These are phyloP conservation scores for Annona squamosa DNA, from an alignment of 164 flowering plant species.

Conservation along the genomic window DNA sequence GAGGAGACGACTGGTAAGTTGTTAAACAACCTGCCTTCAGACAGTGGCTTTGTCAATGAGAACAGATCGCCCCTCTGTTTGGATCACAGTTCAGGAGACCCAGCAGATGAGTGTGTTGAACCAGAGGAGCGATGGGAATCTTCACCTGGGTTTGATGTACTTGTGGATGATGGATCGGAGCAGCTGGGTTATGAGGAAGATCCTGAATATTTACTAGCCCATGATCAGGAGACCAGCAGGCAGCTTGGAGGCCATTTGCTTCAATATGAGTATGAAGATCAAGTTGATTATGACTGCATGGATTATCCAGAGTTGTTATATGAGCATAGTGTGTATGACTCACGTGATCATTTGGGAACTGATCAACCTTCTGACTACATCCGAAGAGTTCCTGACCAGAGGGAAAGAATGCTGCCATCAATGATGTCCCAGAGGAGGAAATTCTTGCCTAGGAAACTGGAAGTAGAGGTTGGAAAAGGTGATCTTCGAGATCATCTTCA, in stretches of 20 bases:
- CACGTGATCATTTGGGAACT: conserved; percentile 20
- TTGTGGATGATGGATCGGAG: conserved; percentile 50
- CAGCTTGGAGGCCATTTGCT: conserved; percentile 26
- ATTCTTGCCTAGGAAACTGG: conserved; percentile 14
- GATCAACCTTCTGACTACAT: conserved; percentile 16
- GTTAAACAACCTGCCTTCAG: conserved; percentile 12
- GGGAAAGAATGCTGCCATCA: conserved; percentile 24
- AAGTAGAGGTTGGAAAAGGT: conserved; percentile 12
- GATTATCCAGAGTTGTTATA: conserved; percentile 18
- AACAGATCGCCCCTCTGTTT: conserved; percentile 2
- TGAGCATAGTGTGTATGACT: conserved; percentile 22
- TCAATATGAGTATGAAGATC: conserved; percentile 31
- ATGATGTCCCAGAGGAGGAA: conserved; percentile 27
- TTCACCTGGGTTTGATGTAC: conserved; percentile 75
- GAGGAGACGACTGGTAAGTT: conserved; percentile 23
- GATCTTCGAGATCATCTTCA: conserved; percentile 42
- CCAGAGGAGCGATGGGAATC: conserved; percentile 62
- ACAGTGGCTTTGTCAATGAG: neutral
- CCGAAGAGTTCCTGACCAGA: conserved; percentile 14
- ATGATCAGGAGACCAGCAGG: conserved; percentile 27
- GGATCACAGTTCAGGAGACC: conserved; percentile 35
- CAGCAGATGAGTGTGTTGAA: conserved; percentile 27
- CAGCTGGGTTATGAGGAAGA: conserved; percentile 33
- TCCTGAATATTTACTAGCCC: conserved; percentile 23
- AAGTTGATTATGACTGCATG: conserved; percentile 20